These are phyloP conservation scores for Ophiocytium majus DNA, from an alignment of 352 stramenopile genomes.

Conservation along the genomic window DNA sequence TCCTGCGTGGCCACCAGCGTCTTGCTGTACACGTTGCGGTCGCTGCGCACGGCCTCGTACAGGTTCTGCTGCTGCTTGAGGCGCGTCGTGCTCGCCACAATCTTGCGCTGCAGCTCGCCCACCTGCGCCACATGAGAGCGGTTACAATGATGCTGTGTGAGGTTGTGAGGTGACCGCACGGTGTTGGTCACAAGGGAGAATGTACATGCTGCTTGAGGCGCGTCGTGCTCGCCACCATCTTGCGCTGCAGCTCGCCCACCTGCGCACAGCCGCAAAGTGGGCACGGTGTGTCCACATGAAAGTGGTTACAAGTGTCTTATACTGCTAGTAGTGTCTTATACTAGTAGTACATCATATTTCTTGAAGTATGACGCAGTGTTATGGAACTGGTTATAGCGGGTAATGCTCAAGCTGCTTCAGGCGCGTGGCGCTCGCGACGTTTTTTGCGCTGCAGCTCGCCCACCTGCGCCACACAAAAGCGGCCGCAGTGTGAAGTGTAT, in stretches of 20 bases:
- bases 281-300: neutral
- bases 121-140: too few species aligned
- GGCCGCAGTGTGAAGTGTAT: too few species aligned
- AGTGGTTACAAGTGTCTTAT: neutral
- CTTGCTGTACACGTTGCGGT: slow-evolving; percentile 65
- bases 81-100: slow-evolving; percentile 77
- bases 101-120: slow-evolving; percentile 66
- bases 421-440: too few species aligned
- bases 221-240: slow-evolving; percentile 74
- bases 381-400: too few species aligned
- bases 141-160: neutral
- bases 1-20: slow-evolving; percentile 69
- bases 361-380: too few species aligned
- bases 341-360: too few species aligned
- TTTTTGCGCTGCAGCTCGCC: too few species aligned
- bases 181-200: neutral
- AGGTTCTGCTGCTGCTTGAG: slow-evolving; percentile 93
- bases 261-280: neutral
- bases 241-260: slow-evolving; percentile 63
- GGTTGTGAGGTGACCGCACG: neutral
- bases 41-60: slow-evolving; percentile 73
- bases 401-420: too few species aligned
- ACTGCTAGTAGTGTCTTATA: too few species aligned
- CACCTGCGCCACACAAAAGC: too few species aligned
- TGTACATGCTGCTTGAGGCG: slow-evolving; percentile 71